Percentiles rank a stretch among this genome's conserved stretches.
These are phyloP conservation scores for Trichoderma pleuroti DNA, from an alignment of 2,329 filamentous ascomycete genomes.

Conservation along the genomic window DNA sequence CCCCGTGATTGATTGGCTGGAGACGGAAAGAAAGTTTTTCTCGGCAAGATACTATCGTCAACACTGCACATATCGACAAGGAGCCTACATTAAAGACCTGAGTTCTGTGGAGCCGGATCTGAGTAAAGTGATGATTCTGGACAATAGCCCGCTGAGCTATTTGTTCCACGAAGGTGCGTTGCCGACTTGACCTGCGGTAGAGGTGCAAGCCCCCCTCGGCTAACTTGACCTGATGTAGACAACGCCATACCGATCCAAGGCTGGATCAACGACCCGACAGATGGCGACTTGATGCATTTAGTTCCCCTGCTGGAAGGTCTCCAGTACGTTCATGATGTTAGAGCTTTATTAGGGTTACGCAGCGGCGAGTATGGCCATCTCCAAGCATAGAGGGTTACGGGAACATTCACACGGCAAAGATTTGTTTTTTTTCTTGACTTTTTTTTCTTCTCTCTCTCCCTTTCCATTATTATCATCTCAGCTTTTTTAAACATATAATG, in stretches of 20 bases:
- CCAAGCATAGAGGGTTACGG: constrained; percentile 37
- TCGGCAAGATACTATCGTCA: constrained; percentile 90
- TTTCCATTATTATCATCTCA: background rate
- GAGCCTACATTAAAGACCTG: constrained; percentile 96
- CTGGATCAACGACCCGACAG: constrained; percentile 98
- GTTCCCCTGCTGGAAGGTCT: constrained; percentile 89
- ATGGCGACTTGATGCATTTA: constrained; percentile 89
- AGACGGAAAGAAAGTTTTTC: constrained; percentile 95
- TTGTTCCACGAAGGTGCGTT: constrained; percentile 91
- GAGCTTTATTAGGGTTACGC: constrained; percentile 81
- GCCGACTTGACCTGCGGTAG: background rate
- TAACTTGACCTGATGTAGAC: constrained; percentile 55
- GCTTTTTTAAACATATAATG: constrained; percentile 6
- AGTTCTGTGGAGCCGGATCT: constrained; percentile 94
- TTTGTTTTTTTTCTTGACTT: constrained; percentile 9
- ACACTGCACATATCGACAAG: constrained; percentile 92
- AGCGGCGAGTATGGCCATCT: constrained; percentile 75
- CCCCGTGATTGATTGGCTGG: constrained; percentile 97
- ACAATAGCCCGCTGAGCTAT: constrained; percentile 97
- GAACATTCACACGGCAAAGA: constrained; percentile 13
- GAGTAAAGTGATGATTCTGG: constrained; percentile 97
- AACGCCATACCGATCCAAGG: constrained; percentile 99
- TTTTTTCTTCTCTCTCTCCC: background rate
- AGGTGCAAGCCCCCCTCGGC: background rate
- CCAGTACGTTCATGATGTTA: constrained; percentile 94